Evolutionary conservation across 192 early-diverging fungal genomes (phyloP).

Genomic region (Coemansia sp.): DNA sequence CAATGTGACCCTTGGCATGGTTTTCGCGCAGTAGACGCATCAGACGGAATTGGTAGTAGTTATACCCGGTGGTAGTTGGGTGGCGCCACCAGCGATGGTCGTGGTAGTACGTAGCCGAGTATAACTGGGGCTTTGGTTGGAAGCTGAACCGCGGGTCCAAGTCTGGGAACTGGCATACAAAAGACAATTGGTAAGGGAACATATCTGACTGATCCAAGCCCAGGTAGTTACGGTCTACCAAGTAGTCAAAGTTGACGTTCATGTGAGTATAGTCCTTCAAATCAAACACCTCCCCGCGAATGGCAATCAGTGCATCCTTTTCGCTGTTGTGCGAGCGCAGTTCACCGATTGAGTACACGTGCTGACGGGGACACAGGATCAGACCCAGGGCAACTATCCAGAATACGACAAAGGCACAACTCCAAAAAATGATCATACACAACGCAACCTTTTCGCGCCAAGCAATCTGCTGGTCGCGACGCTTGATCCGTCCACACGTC

Average conservation of each 20-base stretch:
- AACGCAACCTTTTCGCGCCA: conserved; percentile 98
- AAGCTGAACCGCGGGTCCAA: conserved; percentile 57
- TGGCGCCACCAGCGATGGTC: conserved; percentile 67
- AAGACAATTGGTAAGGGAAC: conserved; percentile 68
- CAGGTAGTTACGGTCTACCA: conserved; percentile 56
- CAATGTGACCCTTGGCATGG: conserved; percentile 67
- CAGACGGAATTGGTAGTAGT: conserved; percentile 69
- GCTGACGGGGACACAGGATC: conserved; percentile 70
- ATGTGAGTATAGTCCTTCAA: conserved; percentile 61
- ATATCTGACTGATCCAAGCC: conserved; percentile 63
- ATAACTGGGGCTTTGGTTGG: conserved; percentile 53
- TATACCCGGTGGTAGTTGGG: conserved; percentile 57
- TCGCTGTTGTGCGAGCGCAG: conserved; percentile 56
- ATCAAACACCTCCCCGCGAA: conserved; percentile 84
- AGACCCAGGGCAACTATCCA: conserved; percentile 77
- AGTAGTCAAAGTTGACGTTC: conserved; percentile 53
- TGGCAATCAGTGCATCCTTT: conserved; percentile 61
- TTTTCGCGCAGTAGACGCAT: conserved; percentile 59
- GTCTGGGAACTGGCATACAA: conserved; percentile 58
- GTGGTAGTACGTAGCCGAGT: conserved; percentile 63
- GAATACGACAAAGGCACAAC: conserved; percentile 79
- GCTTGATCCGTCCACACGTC: conserved; percentile 76
- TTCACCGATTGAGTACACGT: conserved; percentile 69
- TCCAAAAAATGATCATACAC: conserved; percentile 76
- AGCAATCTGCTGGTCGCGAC: conserved; percentile 78